Evolutionary conservation across 1,284 basidiomycete species (phyloP).

Genomic region (Trametes versicolor): DNA sequence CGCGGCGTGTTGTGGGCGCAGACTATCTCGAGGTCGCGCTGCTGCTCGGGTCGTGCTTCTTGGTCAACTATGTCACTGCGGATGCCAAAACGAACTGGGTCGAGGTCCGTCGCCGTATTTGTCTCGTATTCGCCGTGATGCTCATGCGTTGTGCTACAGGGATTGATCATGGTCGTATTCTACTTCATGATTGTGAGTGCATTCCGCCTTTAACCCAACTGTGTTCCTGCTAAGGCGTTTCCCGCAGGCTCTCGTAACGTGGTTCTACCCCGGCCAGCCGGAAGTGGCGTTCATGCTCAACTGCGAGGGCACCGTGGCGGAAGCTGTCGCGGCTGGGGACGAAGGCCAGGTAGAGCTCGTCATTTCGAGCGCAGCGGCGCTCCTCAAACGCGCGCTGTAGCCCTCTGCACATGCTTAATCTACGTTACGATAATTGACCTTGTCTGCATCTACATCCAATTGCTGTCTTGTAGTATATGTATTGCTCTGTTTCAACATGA

Average conservation of each 20-base stretch:
- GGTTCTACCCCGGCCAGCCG: conserved; percentile 65
- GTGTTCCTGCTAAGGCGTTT: background rate
- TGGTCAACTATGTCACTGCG: conserved; percentile 76
- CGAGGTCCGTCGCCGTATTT: conserved; percentile 34
- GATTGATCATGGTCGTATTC: conserved; percentile 66
- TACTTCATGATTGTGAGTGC: conserved; percentile 61
- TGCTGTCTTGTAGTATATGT: background rate
- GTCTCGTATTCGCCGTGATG: too few species aligned
- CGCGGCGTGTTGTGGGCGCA: conserved; percentile 25
- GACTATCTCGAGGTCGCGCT: conserved; percentile 67
- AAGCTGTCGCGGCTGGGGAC: conserved; percentile 29
- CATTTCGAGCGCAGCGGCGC: background rate
- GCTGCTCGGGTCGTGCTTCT: conserved; percentile 69
- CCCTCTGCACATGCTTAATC: too few species aligned
- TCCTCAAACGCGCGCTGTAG: conserved; percentile 7
- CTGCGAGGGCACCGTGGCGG: conserved; percentile 37
- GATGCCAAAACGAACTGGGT: conserved; percentile 78
- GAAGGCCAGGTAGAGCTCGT: conserved; percentile 24
- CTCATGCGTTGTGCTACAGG: conserved; percentile 45
- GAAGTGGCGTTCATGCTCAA: conserved; percentile 48
- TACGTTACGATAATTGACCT: too few species aligned
- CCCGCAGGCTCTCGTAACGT: conserved; percentile 57
- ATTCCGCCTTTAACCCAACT: too few species aligned
- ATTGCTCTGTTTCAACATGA: background rate
- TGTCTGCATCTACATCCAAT: background rate